Evolutionary conservation across 768 basidiomycete species (phyloP), one percentile per base, ranked within the genome.

Genomic region (Phaeolepiota aurea): DNA sequence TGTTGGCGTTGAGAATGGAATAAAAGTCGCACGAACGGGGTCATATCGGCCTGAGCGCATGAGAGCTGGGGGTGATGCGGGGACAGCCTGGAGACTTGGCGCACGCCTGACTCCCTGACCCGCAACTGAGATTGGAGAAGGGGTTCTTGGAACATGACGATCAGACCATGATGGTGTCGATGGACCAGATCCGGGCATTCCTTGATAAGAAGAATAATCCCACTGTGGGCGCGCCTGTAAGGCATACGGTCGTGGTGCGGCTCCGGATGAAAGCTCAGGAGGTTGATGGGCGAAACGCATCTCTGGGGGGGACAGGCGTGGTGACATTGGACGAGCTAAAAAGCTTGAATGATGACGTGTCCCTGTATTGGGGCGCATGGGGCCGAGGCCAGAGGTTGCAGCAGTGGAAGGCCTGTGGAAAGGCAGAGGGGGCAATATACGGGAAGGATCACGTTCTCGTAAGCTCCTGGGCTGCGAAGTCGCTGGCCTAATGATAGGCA

Each of bases 191-290:
- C 67, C 56, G 4, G 66, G 62, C 45, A 54, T 49, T 5, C 68
- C 54, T 18, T 54, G 43, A 52, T 69, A 71, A 0, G 64, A 51
- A 2, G 62, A 55, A 31, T 59, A 63, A 42, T 79, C 74, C 81
- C 82, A 84, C 38, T 76, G 79, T 1, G 81, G 82, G 39, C 61
- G 63, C 2, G 82, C 83, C 53, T 84, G 77, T 3, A 86, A 61
- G 7, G 78, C 74, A 51, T 76, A 82, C 2, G 82, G 83, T 12
- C 81, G 72, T 12, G 71, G 67, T 41, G 71, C 56, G 42, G 53
- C 49, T 39, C 53, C 45, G 16, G 57, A 41, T 19, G 54, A 47
- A 15, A 54, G 44, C 37, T 63, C 62, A 14, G 62, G 59, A 38
- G 56, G 51, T 32, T 58, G 56, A 35, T 62, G 61, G 30, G 59